Base-by-base conservation (phyloP, 257 asterid genomes). In the Misopates orontium region DNA sequence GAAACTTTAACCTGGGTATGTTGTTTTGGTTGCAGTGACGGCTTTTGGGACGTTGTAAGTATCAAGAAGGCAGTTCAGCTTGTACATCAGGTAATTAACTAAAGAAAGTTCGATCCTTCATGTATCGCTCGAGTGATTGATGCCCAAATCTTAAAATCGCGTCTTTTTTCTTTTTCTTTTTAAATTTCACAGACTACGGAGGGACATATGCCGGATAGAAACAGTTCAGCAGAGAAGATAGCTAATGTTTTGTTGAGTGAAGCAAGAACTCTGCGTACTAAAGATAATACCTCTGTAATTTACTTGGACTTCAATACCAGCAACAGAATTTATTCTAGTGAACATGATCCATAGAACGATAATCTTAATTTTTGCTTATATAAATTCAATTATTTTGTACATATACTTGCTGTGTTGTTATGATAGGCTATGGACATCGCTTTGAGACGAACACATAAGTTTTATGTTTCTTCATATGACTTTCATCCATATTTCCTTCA, bases 31-130 rank as follows among this genome's bases (percentile, higher is more conserved):
- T 78, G 60, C 50, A 93, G 99, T 61, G 97, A 94, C 68, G 99
- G 98, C 31, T 94, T 94, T 51, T 88, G 98, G 98, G 99, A 94
- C 63, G 99, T 94, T 12, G 64, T 88, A 40, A 90, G 71, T 62
- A 69, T 47, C 61, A 90, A 84, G 90, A 94, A 88, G 78, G 95
- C 96, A 19, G 75, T 75, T 50, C 99, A 94, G 73, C 87, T 90
- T 42, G 89, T 90, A 41, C 76, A 78, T 56, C 95, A 86, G 92
- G 99, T 90, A 83, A 44, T 36, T 19, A 19, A 21, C 41, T 39
- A 39, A 60, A 68, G 18, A 56, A 58, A 15, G 48, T 58, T 36
- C 25, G 9, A 1, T 39, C 22, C 18, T 36, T 36, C 18, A 16
- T 39, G 8, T 39, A 16, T 24, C 9, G 10, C 23, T 53, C 1